Conservation (phyloP, 2,329 filamentous ascomycete species). For the Penicillium sp. region DNA sequence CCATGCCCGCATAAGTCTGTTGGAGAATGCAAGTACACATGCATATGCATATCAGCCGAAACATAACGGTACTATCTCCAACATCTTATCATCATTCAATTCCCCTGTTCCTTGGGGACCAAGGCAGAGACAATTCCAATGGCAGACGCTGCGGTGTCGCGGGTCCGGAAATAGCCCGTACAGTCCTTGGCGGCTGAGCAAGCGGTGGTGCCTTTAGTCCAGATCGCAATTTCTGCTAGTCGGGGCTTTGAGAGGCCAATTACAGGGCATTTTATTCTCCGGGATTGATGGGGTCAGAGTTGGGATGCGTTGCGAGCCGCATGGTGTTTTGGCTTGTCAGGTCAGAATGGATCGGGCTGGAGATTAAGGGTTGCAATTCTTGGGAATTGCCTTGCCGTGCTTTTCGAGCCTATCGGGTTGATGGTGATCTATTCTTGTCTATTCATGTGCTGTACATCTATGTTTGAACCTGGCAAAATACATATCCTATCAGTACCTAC, state of each 20-base stretch:
- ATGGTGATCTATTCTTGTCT: not conserved
- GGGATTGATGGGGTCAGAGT: slow-evolving; percentile 13
- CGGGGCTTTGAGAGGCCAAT: slow-evolving; percentile 16
- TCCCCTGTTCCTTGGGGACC: not conserved
- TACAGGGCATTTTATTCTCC: slow-evolving; percentile 15
- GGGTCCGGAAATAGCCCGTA: not conserved
- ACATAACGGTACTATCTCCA: not conserved
- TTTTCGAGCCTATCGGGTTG: not conserved
- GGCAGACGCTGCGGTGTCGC: not conserved
- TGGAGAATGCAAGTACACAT: not conserved
- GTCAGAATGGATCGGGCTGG: not conserved
- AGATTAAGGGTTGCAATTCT: not conserved
- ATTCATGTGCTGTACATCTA: not conserved
- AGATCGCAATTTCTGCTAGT: slow-evolving; percentile 15
- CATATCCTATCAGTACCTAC: not conserved
- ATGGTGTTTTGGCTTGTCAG: not conserved
- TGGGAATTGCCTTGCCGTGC: not conserved
- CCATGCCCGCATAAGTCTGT: not conserved
- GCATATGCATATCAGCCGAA: not conserved
- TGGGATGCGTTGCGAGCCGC: slow-evolving; percentile 16
- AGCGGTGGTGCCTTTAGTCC: slow-evolving; percentile 11
- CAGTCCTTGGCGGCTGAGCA: slow-evolving; percentile 8
- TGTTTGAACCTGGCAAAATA: not conserved
- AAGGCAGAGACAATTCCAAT: not conserved
- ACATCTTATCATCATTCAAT: too few relatives aligned